Evolutionary conservation across 208 protist species (phyloP).

Genomic region (Tritrichomonas musculus): DNA sequence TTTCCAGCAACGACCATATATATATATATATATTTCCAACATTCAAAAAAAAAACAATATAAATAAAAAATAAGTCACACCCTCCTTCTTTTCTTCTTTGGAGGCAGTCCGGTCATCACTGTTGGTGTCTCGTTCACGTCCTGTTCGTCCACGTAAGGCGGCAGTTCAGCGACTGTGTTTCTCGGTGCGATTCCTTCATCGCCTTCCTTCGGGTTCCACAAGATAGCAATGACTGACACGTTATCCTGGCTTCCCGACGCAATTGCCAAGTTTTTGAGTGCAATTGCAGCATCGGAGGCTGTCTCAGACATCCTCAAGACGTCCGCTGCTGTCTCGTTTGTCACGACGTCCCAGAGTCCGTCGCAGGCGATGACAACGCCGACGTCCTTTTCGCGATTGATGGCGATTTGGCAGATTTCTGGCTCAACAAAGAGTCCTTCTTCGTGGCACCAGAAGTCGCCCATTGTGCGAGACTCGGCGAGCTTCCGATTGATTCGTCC

Average conservation of each 20-base stretch:
- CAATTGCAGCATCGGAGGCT: neutral
- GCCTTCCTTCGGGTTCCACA: neutral
- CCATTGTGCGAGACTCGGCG: neutral
- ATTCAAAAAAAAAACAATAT: neutral
- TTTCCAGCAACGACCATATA: no score
- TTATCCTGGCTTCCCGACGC: neutral
- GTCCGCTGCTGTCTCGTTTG: neutral
- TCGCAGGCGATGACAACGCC: neutral
- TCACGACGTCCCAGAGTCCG: neutral
- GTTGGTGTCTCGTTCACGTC: neutral
- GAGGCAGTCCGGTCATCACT: neutral
- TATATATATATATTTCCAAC: no score
- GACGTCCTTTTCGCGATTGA: neutral
- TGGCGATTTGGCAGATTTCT: neutral
- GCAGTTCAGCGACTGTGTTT: neutral
- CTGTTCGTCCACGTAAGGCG: neutral
- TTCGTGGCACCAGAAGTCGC: neutral
- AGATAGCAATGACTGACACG: neutral
- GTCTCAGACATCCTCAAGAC: neutral
- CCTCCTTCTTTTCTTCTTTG: neutral
- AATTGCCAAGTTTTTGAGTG: neutral
- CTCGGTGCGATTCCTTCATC: neutral
- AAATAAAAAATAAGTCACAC: neutral
- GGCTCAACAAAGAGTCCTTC: neutral
- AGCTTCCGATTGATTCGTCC: neutral